Evolutionary conservation across 148 eudicot genomes (phyloP).

Genomic region (Rheum nobile): DNA sequence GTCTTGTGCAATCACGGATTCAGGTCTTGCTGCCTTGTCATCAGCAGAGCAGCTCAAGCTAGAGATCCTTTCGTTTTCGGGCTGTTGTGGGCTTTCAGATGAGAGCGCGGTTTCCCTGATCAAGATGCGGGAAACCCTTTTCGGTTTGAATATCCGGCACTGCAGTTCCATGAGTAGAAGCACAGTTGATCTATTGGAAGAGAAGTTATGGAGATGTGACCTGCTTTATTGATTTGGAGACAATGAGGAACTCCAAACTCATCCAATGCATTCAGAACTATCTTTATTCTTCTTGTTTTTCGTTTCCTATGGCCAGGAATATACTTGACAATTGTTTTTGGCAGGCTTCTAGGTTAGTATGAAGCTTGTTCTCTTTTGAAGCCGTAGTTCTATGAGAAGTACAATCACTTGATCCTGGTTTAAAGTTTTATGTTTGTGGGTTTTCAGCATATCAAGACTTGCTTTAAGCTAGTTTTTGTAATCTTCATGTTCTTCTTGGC

Average conservation of each 20-base stretch:
- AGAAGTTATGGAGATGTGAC: constrained; percentile 65
- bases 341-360: neutral
- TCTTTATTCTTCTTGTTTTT: neutral
- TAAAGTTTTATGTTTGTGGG: neutral
- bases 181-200: constrained; percentile 36
- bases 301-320: neutral
- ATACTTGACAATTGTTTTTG: neutral
- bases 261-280: neutral
- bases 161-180: constrained; percentile 61
- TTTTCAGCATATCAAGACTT: neutral
- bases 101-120: constrained; percentile 40
- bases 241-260: neutral
- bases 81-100: constrained; percentile 52
- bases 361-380: neutral
- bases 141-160: constrained; percentile 57
- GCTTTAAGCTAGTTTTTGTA: neutral
- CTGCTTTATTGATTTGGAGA: constrained; percentile 34
- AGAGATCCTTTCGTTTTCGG: constrained; percentile 59
- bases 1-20: constrained; percentile 52
- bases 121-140: constrained; percentile 39
- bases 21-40: constrained; percentile 46
- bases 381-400: neutral
- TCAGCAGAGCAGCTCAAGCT: constrained; percentile 33
- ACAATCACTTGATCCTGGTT: neutral
- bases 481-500: too few species aligned